Evolutionary conservation across 768 basidiomycete species (phyloP).

Genomic region (Pleurotus djamor): DNA sequence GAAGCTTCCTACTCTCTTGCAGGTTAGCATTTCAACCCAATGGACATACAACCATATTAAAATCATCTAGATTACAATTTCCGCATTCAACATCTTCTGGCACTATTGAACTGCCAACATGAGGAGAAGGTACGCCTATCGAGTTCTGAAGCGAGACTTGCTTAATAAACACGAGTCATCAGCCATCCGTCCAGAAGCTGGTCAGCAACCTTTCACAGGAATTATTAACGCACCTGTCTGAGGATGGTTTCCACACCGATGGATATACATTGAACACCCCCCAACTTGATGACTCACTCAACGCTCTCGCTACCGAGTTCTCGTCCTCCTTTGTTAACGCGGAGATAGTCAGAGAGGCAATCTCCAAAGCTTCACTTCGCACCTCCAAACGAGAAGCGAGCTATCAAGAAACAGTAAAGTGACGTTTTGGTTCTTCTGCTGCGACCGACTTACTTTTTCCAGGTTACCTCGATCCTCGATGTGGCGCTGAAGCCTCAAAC

Average conservation of each 20-base stretch:
- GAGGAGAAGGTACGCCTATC: constrained; percentile 69
- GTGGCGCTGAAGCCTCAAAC: constrained; percentile 61
- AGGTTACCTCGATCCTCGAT: constrained; percentile 62
- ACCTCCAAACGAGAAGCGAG: constrained; percentile 40
- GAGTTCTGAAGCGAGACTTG: background rate
- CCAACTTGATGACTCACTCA: constrained; percentile 45
- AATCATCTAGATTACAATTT: constrained; percentile 20
- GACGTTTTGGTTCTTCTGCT: background rate
- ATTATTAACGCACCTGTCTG: constrained; percentile 54
- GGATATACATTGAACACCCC: constrained; percentile 50
- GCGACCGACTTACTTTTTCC: constrained; percentile 10
- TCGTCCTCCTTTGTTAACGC: constrained; percentile 37
- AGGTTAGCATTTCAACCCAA: constrained; percentile 37
- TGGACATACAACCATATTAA: background rate
- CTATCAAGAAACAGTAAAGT: constrained; percentile 48
- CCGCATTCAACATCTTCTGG: constrained; percentile 55
- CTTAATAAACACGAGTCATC: constrained; percentile 2
- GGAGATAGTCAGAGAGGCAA: constrained; percentile 39
- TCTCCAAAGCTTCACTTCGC: constrained; percentile 38
- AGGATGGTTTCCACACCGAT: constrained; percentile 65
- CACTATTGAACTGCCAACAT: constrained; percentile 74
- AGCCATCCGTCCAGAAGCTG: constrained; percentile 80
- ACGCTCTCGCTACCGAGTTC: constrained; percentile 50
- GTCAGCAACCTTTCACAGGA: constrained; percentile 63
- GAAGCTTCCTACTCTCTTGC: constrained; percentile 67